phyloP scores from a whole-genome alignment of 495 filamentous ascomycete species.

The Podospora tetraspora region DNA sequence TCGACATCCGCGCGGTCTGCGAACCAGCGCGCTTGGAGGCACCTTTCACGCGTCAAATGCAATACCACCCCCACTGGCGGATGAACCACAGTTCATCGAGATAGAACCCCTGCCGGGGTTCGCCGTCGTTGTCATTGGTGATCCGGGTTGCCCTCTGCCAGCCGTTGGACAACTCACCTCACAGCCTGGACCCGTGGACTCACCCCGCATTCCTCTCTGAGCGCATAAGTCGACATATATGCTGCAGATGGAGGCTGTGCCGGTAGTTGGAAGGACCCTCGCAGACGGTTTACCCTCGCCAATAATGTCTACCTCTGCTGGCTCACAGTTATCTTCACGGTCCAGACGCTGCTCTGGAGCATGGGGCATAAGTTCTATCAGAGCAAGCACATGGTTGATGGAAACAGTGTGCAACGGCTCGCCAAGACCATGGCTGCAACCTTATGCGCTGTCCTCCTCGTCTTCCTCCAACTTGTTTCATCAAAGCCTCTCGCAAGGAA shows the following conservation, averaged over 20 bases:
- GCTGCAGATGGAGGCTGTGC: conserved; percentile 9
- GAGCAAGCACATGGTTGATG: neutral
- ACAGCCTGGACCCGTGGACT: neutral
- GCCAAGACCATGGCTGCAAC: conserved; percentile 12
- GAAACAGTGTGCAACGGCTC: neutral
- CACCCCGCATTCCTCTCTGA: conserved; percentile 9
- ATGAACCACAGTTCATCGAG: conserved; percentile 12
- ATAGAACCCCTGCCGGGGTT: conserved; percentile 4
- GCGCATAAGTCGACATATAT: conserved; percentile 20
- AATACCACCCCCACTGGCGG: conserved; percentile 20
- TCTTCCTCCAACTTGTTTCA: conserved; percentile 4
- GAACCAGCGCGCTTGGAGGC: conserved; percentile 18
- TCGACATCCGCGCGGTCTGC: conserved; percentile 16
- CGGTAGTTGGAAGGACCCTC: conserved; percentile 16
- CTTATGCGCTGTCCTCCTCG: neutral
- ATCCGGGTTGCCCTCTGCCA: neutral
- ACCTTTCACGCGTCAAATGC: conserved; percentile 23
- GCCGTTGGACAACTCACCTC: conserved; percentile 2
- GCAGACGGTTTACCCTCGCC: neutral
- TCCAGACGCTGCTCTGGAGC: neutral
- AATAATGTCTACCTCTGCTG: neutral
- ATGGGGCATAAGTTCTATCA: neutral
- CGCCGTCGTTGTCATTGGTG: neutral
- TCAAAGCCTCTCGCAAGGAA: neutral
- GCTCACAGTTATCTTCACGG: neutral